phyloP scores from a whole-genome alignment of 495 filamentous ascomycete species.

The Xylaria nigripes region DNA sequence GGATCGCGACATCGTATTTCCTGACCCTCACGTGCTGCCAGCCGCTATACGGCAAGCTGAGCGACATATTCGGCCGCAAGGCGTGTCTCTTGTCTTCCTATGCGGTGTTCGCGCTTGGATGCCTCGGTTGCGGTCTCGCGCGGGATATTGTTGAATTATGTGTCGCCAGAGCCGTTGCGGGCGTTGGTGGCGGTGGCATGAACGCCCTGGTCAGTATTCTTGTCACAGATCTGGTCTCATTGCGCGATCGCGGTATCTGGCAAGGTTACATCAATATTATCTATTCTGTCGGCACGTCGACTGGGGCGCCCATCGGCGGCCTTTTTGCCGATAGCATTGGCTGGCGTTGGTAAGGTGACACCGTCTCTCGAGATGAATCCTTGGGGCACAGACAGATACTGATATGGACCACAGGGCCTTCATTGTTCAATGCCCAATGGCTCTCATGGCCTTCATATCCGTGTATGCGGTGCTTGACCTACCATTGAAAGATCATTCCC shows the following conservation, averaged over 20 bases:
- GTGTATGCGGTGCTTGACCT: conserved; percentile 58
- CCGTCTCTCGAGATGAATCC: too few species aligned
- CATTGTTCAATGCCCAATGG: conserved; percentile 60
- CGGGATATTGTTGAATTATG: conserved; percentile 63
- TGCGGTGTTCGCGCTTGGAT: conserved; percentile 64
- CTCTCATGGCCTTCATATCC: conserved; percentile 54
- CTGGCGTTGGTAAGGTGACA: conserved; percentile 63
- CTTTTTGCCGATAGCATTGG: conserved; percentile 66
- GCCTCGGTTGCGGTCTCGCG: conserved; percentile 63
- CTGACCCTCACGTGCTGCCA: conserved; percentile 74
- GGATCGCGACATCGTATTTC: conserved; percentile 80
- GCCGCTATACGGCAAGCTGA: conserved; percentile 68
- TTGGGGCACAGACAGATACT: not conserved
- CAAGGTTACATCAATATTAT: conserved; percentile 80
- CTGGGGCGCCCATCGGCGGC: conserved; percentile 71
- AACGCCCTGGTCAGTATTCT: conserved; percentile 71
- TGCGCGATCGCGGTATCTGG: conserved; percentile 71
- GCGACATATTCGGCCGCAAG: conserved; percentile 82
- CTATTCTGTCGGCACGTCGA: conserved; percentile 59
- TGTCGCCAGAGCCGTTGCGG: conserved; percentile 51
- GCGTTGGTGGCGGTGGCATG: conserved; percentile 77
- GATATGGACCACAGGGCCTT: conserved; percentile 49
- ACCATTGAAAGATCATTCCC: conserved; percentile 43
- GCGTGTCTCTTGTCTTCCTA: conserved; percentile 64
- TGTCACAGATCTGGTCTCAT: conserved; percentile 65